Percentiles rank a stretch among this genome's conserved stretches.
phyloP scores from a whole-genome alignment of 2,329 filamentous ascomycete species.

The Penicillium vulpinum region DNA sequence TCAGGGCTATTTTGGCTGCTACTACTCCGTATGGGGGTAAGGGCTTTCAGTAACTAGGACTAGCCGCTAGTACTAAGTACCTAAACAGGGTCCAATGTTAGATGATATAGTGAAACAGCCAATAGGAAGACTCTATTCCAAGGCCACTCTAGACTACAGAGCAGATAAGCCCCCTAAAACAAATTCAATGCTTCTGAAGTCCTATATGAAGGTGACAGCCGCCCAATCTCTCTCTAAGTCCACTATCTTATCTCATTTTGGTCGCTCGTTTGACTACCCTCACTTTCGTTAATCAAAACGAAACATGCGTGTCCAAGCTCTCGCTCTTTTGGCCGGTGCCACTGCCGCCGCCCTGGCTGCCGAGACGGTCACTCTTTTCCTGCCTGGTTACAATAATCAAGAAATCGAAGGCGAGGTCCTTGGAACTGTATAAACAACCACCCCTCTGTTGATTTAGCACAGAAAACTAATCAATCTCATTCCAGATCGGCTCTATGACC shows the following conservation, averaged over 20 bases:
- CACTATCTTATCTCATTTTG: not conserved
- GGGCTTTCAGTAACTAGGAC: not conserved
- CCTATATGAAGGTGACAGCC: not conserved
- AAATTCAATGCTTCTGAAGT: too few relatives aligned
- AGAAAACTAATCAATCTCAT: not conserved
- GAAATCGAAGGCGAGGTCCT: slow-evolving; percentile 2
- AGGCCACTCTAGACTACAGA: too few relatives aligned
- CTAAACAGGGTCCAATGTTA: not conserved
- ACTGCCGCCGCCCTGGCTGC: slow-evolving; percentile 5
- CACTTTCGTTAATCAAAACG: slow-evolving; percentile 2
- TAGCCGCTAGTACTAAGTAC: not conserved
- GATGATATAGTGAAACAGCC: not conserved
- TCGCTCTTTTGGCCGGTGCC: slow-evolving; percentile 6
- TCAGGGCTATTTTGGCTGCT: not conserved
- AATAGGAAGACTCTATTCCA: not conserved
- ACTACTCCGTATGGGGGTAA: too few relatives aligned
- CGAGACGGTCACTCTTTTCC: slow-evolving; percentile 6
- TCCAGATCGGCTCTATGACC: slow-evolving; percentile 8
- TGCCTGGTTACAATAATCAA: slow-evolving; percentile 1
- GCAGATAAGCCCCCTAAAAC: too few relatives aligned
- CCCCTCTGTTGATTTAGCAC: not conserved
- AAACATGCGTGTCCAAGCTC: slow-evolving; percentile 10
- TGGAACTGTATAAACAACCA: not conserved
- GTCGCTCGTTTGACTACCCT: not conserved
- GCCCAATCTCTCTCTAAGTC: not conserved